Evolutionary conservation across 2,329 filamentous ascomycete genomes (phyloP), one percentile per base, ranked within the genome.

Genomic region (Scolecobasidium constrictum): DNA sequence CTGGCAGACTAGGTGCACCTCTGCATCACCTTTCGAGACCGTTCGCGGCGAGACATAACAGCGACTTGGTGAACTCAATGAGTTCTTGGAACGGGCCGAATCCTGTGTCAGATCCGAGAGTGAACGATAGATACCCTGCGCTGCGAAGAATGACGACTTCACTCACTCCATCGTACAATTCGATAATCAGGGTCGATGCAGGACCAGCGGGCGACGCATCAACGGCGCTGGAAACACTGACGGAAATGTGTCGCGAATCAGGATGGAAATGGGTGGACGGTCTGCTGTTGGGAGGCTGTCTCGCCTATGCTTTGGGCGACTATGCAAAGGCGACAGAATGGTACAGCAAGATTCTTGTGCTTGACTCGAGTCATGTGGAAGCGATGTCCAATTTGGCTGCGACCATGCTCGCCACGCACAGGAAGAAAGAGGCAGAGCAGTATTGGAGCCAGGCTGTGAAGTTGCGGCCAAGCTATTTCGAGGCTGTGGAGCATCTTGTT

Each of bases 401-500:
- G 17, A 87, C 90, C 1, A 68, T 94, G 18, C 79, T 94, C 51
- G 87, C 87, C 45, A 72, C 96, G 7, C 80, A 86, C 47, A 79
- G 83, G 46, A 82, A 82, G 46, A 74, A 82, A 38, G 90, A 96
- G 55, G 92, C 92, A 5, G 82, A 94, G 56, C 73, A 78, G 45
- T 75, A 87, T 55, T 98, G 92, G 92, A 69, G 82, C 49, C 77
- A 75, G 47, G 87, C 87, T n/a, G 78, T 96, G 19, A 83, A 79
- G 55, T 67, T 85, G 45, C 80, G 85, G 6, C 92, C 92, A 1
- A 83, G 79, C 56, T 93, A 94, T 62, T 83, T 98, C 45, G 92
- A 98, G 64, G 88, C 92, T 5, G 86, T 92, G 3, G 92, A 98
- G 58, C 88, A 96, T 65, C 73, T 98, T 1, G 84, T 96, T 21